Evolutionary conservation across 495 filamentous ascomycete genomes (phyloP), one percentile per base, ranked within the genome.

Genomic region (Podospora australis): DNA sequence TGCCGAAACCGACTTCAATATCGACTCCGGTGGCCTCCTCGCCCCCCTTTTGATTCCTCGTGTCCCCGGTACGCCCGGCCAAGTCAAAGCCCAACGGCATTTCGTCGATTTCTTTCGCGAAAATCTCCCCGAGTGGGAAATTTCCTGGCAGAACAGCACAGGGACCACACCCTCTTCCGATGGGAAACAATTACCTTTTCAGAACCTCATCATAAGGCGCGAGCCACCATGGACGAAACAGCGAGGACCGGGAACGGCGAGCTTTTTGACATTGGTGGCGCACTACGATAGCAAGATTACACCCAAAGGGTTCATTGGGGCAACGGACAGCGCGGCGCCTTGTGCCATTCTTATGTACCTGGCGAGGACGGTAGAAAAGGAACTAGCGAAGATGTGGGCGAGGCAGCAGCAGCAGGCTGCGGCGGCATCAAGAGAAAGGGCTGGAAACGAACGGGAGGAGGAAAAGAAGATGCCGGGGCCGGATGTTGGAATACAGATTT

Each of bases 251-350:
- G 90, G 90, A 0, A 78, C 88, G 46, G 79, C 84, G 5, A 79
- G 79, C 23, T 68, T 83, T 14, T 63, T 95, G 46, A 86, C 87
- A 16, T 71, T 95, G n/a, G 90, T 87, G n/a, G 90, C 90, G 42
- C 90, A 96, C 64, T 95, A 94, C 60, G 90, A 96, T 55, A 87
- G 81, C 57, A 85, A 89, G 64, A 70, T 83, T 26, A 70, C 66
- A 11, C 88, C 87, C 1, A 65, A 79, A 46, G 90, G 86, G 0
- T 95, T 95, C 64, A 83, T 95, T 16, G 90, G 90, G 1, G 90
- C 87, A 0, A 94, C 82, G 29, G 90, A 96, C 52, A 91, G 87
- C 54, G 90, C 90, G 1, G 90, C 80, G 26, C 88, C 90, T 10
- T 95, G 88, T 60, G 90, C 90, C 0, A 83, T 95, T 61, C 67